Evolutionary conservation across 2,329 filamentous ascomycete species (phyloP), one percentile per base, ranked within the genome.

Genomic region (Claviceps pusilla): DNA sequence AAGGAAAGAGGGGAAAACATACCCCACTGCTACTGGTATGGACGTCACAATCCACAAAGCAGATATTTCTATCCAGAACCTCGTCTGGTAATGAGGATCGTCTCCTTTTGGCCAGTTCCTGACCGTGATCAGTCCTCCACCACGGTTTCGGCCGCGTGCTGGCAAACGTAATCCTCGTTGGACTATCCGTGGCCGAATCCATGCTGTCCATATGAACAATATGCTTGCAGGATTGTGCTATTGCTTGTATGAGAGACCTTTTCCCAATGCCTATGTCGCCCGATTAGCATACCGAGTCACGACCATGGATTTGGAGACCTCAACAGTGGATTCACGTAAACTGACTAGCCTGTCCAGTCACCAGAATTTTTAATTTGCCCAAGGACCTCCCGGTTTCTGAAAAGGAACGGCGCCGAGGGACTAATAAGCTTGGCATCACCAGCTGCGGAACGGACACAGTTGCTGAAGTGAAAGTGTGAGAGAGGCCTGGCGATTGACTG

Each of bases 341-440:
- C 54, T 55, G 47, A 85, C 89, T 87, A 63, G 81, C 78, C 63
- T 82, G 80, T 35, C 93, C 93, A 52, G 89, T 86, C 54, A 97
- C 75, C 59, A 97, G 74, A n/a, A 97, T 74, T 71, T 95, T 97
- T 54, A 97, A 74, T 61, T 88, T 84, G 1, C 91, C 91, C 66
- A 97, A 79, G 39, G 77, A 78, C 70, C 86, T 91, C 16, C 93
- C 93, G 49, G 79, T 79, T n/a, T 86, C 82, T 0, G 93, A 96
- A 67, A 97, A 97, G 0, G 90, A 90, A 52, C 89, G 79, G 51
- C 93, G 82, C 57, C 82, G 86, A 3, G 93, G 91, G 80, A 98
- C 93, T 57, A 81, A 83, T 62, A 98, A 84, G 64, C 89, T 95
- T 5, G 93, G 93, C 93, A 98, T 98, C 57, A 98, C 87, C n/a